Conservation (phyloP, 768 basidiomycete species). For the Lactifluus volemus region DNA sequence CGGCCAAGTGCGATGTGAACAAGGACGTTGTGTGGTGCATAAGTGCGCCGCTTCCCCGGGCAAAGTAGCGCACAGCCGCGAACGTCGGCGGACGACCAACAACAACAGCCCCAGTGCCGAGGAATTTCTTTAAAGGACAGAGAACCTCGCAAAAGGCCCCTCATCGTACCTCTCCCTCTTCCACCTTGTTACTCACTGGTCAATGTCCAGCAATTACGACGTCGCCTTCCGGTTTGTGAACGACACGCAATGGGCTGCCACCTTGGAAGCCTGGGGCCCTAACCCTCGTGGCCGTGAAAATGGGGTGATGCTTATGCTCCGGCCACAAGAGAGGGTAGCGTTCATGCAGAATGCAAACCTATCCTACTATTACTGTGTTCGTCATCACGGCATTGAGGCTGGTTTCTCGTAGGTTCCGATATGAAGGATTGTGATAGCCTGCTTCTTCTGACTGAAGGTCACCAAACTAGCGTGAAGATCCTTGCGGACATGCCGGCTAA, state of each 20-base stretch:
- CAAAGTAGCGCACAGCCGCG: slow-evolving; percentile 16
- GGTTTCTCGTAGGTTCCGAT: slow-evolving; percentile 36
- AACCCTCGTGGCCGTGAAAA: slow-evolving; percentile 26
- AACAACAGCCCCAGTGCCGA: neutral
- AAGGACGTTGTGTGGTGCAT: neutral
- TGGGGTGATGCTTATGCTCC: slow-evolving; percentile 27
- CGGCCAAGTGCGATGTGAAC: neutral
- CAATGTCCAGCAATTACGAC: slow-evolving; percentile 35
- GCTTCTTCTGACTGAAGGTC: neutral
- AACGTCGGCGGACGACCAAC: neutral
- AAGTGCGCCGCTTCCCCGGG: slow-evolving; percentile 9
- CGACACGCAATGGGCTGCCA: slow-evolving; percentile 34
- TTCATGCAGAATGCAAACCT: slow-evolving; percentile 42
- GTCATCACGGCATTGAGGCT: slow-evolving; percentile 31
- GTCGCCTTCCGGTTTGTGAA: slow-evolving; percentile 44
- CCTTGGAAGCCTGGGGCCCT: slow-evolving; percentile 28
- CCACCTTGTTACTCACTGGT: neutral
- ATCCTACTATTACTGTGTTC: slow-evolving; percentile 40
- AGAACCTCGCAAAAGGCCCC: neutral
- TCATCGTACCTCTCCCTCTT: neutral
- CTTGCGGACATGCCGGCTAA: slow-evolving; percentile 2
- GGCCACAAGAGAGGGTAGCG: slow-evolving; percentile 34
- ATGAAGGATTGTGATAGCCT: neutral
- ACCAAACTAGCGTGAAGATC: slow-evolving; percentile 8
- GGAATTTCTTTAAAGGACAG: neutral